Base-by-base conservation (phyloP, 2,329 filamentous ascomycete species). In the Ophiosphaerella korrae region DNA sequence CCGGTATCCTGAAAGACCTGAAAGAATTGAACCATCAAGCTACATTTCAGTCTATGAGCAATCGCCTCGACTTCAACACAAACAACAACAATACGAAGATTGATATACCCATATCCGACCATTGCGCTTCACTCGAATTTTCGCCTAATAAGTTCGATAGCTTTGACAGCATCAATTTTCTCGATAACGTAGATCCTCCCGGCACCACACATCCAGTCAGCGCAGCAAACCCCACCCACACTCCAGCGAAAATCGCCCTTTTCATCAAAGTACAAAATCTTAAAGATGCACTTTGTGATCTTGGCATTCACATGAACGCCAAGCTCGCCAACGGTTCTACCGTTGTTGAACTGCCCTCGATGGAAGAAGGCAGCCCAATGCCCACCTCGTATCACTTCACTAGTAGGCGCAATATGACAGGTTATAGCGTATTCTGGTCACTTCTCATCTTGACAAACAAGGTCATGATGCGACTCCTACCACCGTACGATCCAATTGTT, bases 351-450 rank as follows among this genome's bases (percentile, higher is more conserved):
- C 48, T 60, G 3, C 54, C 61, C 9, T 52, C 62, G 2, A 52
- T 52, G 18, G 62, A 66, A 46, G 41, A 49, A 5, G 45, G 36
- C 23, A 63, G 42, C 34, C 68, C 66, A 1, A 53, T 70, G 5
- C 42, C 55, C 7, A 64, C 58, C 7, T 38, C 55, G n/a, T 70
- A 68, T 37, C 64, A 67, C 48, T 71, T 72, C 47, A 58, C 52
- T 21, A 62, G 60, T 34, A 66, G 63, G 64, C 64, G 67, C 37
- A 63, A 68, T 14, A 63, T 68, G 35, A 66, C 66, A 12, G 64
- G 60, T 9, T 71, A 70, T 50, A 69, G 60, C 52, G 68, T 64
- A 45, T 67, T 62, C 50, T 70, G 68, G 67, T 62, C 69, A 3
- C 52, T 71, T 5, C 50, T 66, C 24, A 70, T 72, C 39, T 41